phyloP scores from a whole-genome alignment of 345 rosid species.

The Erysimum cheiranthoides region DNA sequence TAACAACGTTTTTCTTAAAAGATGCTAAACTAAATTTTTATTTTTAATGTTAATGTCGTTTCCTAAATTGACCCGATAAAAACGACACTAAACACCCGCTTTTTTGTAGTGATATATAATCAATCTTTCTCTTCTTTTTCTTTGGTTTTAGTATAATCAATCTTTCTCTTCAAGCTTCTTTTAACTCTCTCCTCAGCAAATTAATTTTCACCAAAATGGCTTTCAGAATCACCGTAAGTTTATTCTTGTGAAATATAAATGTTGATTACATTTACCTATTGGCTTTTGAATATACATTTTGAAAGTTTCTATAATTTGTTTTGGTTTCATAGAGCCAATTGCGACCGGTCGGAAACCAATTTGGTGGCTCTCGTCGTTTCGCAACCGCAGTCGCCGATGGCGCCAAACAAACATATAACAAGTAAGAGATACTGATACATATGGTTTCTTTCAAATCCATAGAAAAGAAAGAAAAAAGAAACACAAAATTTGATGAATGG shows the following conservation, averaged over 20 bases:
- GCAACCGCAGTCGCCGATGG: constrained; percentile 36
- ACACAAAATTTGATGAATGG: not conserved
- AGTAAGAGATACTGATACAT: constrained; percentile 35
- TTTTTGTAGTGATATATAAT: too few species aligned
- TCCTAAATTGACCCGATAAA: too few species aligned
- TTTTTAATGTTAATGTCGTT: too few species aligned
- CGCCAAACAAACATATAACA: constrained; percentile 37
- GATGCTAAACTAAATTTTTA: too few species aligned
- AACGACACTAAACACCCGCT: too few species aligned
- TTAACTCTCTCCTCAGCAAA: not conserved
- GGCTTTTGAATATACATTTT: not conserved
- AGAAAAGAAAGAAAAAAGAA: too few species aligned
- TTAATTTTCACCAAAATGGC: constrained; percentile 27
- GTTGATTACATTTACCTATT: not conserved
- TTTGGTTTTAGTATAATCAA: not conserved
- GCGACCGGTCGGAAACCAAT: constrained; percentile 17
- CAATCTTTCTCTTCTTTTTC: not conserved
- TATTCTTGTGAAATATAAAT: not conserved
- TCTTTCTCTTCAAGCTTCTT: constrained; percentile 2
- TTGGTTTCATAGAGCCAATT: constrained; percentile 31
- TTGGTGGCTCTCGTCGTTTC: constrained; percentile 27
- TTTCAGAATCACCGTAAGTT: constrained; percentile 43
- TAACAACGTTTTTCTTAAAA: too few species aligned
- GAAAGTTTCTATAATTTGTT: not conserved
- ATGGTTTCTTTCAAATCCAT: not conserved